Percentiles rank a stretch among this genome's conserved stretches.
Evolutionary conservation across 1,284 basidiomycete species (phyloP).

Genomic region (Taiwanofungus camphoratus): DNA sequence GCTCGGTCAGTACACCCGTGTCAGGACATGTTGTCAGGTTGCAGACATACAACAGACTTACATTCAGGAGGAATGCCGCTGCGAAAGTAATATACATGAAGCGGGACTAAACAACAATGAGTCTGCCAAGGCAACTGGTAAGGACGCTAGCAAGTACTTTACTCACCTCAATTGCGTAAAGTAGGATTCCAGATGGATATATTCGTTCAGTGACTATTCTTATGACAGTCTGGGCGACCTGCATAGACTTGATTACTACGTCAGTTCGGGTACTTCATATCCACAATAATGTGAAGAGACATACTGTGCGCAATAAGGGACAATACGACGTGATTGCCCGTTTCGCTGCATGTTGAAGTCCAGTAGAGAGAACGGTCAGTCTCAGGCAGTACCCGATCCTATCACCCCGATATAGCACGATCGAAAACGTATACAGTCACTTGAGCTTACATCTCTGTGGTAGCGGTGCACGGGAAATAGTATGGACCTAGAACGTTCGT

Average conservation of each 20-base stretch:
- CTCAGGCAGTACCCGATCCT: constrained; percentile 49
- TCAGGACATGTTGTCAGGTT: constrained; percentile 4
- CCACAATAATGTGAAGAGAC: not conserved
- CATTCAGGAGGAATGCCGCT: constrained; percentile 53
- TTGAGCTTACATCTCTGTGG: too few relatives aligned
- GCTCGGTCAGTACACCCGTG: constrained; percentile 9
- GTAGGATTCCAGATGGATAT: constrained; percentile 41
- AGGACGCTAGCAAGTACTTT: too few relatives aligned
- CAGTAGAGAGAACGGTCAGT: constrained; percentile 46
- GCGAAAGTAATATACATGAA: constrained; percentile 56
- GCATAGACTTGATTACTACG: too few relatives aligned
- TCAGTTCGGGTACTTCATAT: too few relatives aligned
- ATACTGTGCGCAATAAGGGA: constrained; percentile 31
- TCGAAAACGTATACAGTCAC: too few relatives aligned
- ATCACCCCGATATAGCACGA: too few relatives aligned
- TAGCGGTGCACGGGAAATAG: too few relatives aligned
- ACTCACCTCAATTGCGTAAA: constrained; percentile 43
- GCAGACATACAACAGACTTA: constrained; percentile 24
- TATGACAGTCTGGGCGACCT: constrained; percentile 43
- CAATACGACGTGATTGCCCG: constrained; percentile 35
- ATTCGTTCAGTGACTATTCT: constrained; percentile 41
- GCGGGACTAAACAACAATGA: constrained; percentile 25
- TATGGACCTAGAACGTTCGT: too few relatives aligned
- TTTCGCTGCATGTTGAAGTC: constrained; percentile 41
- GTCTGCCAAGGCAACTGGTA: too few relatives aligned